A percentile compares a stretch with the other conserved stretches of the same genome.
Conservation (phyloP, 2,329 filamentous ascomycete genomes). For the Rhynchosporium graminicola region DNA sequence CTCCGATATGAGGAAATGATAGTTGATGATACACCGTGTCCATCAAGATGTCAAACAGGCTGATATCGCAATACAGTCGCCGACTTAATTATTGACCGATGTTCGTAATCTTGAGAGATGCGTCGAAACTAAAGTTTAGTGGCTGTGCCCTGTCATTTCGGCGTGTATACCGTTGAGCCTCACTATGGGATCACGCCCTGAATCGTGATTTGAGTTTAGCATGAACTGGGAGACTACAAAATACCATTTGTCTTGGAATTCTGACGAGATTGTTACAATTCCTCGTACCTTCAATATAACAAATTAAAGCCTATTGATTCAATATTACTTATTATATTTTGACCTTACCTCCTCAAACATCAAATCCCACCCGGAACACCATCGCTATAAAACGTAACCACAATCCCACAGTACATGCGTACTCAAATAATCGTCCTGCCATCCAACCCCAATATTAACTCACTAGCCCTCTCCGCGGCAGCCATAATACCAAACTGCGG, state of each 20-base stretch:
- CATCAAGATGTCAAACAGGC: not conserved
- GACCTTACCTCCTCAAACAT: too few relatives aligned
- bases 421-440: constrained; percentile 10
- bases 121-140: constrained; percentile 1
- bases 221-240: not conserved
- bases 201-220: not conserved
- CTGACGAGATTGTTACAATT: too few relatives aligned
- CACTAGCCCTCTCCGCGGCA: constrained; percentile 52
- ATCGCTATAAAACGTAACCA: not conserved
- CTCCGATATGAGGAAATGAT: not conserved
- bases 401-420: not conserved
- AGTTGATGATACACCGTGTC: not conserved
- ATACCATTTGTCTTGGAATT: not conserved
- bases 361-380: too few relatives aligned
- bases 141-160: not conserved
- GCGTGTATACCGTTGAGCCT: not conserved
- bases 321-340: too few relatives aligned
- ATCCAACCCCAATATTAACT: constrained; percentile 45
- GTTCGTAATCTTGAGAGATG: not conserved
- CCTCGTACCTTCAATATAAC: too few relatives aligned
- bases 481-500: constrained; percentile 57
- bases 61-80: not conserved
- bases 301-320: too few relatives aligned
- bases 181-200: not conserved
- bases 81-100: not conserved